Evolutionary conservation across 2,329 filamentous ascomycete species (phyloP).

Genomic region (Ophiobolus disseminans): DNA sequence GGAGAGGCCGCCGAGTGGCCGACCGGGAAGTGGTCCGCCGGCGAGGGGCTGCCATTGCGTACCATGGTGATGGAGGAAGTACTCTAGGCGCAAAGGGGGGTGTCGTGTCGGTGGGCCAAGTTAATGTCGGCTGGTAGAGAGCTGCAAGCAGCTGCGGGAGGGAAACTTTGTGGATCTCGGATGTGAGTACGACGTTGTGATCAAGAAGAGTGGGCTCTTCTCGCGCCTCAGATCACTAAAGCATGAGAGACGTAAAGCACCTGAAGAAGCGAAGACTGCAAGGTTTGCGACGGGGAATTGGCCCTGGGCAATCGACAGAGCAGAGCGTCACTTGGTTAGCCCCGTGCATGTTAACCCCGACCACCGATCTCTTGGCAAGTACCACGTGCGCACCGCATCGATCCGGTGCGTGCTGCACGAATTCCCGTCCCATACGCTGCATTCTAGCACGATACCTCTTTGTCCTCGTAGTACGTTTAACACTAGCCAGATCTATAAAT

Average conservation of each 20-base stretch:
- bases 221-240: not conserved
- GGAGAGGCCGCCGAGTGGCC: constrained; percentile 52
- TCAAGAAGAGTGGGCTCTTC: not conserved
- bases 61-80: constrained; percentile 38
- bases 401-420: too few species aligned
- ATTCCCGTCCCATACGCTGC: too few species aligned
- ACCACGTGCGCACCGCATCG: too few species aligned
- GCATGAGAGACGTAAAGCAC: not conserved
- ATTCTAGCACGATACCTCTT: too few species aligned
- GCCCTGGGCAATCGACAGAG: not conserved
- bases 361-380: too few species aligned
- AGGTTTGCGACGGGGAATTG: not conserved
- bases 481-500: too few species aligned
- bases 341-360: not conserved
- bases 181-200: not conserved
- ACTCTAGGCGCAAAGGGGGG: too few species aligned
- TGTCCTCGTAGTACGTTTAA: too few species aligned
- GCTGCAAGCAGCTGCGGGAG: too few species aligned
- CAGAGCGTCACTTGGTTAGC: constrained; percentile 2
- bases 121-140: too few species aligned
- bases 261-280: not conserved
- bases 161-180: too few species aligned
- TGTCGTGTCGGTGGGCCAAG: too few species aligned
- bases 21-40: constrained; percentile 44
- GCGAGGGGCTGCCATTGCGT: constrained; percentile 47